Percentiles rank a stretch among this genome's conserved stretches.
These are phyloP conservation scores for Tirmania nivea DNA, from an alignment of 495 filamentous ascomycete species.

Conservation along the genomic window DNA sequence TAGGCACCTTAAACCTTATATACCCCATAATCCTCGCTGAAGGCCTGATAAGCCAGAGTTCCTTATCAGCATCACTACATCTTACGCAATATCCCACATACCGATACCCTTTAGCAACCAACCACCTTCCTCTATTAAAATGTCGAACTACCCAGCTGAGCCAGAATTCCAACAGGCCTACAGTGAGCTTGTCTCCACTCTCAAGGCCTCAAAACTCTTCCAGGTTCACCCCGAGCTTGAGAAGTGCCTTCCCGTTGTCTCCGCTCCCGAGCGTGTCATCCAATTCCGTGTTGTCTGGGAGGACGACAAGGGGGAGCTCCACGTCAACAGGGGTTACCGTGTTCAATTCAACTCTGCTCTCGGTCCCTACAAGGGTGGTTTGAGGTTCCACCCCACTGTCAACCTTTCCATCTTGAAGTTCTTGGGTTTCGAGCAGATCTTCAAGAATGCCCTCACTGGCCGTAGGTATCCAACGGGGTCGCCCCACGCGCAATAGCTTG, in stretches of 20 bases:
- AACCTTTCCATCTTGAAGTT: conserved; percentile 97
- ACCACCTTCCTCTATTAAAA: background rate
- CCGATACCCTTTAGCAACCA: background rate
- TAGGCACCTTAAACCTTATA: background rate
- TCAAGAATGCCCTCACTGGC: conserved; percentile 98
- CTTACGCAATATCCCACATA: background rate
- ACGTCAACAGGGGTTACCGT: conserved; percentile 91
- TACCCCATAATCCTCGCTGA: background rate
- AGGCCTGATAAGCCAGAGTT: background rate
- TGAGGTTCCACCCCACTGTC: conserved; percentile 87
- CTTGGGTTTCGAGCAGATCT: conserved; percentile 97
- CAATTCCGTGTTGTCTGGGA: conserved; percentile 98
- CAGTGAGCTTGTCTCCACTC: conserved; percentile 84
- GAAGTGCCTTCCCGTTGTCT: conserved; percentile 67
- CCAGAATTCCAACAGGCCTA: conserved; percentile 99
- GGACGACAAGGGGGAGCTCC: conserved; percentile 67
- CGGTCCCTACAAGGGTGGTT: conserved; percentile 94
- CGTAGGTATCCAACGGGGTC: conserved; percentile 32
- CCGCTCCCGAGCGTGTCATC: conserved; percentile 86
- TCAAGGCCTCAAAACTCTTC: conserved; percentile 86
- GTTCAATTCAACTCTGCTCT: conserved; percentile 98
- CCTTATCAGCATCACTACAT: background rate
- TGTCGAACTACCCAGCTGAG: conserved; percentile 26
- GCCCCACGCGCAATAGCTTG: background rate
- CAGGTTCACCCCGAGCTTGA: conserved; percentile 81